A percentile compares a stretch with the other conserved stretches of the same genome.
Evolutionary conservation across 768 basidiomycete species (phyloP).

Genomic region (Tylopilus sp.): DNA sequence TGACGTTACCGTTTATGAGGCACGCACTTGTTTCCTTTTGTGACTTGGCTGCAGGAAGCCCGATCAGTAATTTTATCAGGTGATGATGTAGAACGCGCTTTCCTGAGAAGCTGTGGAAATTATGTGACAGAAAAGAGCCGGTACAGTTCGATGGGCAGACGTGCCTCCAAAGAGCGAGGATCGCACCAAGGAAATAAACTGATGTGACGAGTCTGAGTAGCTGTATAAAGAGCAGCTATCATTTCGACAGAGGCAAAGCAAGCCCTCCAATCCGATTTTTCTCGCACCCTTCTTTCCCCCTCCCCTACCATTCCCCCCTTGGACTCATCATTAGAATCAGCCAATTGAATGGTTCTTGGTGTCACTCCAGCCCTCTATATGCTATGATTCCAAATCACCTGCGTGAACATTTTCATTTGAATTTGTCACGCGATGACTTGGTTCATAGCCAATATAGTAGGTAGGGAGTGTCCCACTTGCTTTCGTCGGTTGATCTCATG

Average conservation of each 20-base stretch:
- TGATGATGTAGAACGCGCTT: conserved; percentile 10
- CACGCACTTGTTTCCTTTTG: conserved; percentile 22
- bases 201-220: neutral
- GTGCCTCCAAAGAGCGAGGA: conserved; percentile 8
- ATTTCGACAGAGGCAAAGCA: neutral
- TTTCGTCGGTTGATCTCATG: conserved; percentile 6
- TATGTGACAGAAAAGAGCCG: conserved; percentile 21
- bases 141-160: conserved; percentile 4
- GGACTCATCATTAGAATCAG: conserved; percentile 10
- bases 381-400: conserved; percentile 39
- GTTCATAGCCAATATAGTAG: conserved; percentile 63
- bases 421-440: conserved; percentile 36
- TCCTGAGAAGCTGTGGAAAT: conserved; percentile 12
- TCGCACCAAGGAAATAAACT: conserved; percentile 4
- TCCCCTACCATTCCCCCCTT: neutral
- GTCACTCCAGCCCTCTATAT: conserved; percentile 31
- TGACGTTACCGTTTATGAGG: conserved; percentile 18
- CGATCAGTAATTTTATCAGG: conserved; percentile 24
- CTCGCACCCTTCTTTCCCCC: conserved; percentile 19
- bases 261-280: conserved; percentile 12
- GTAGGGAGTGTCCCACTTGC: conserved; percentile 36
- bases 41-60: conserved; percentile 19
- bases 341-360: conserved; percentile 22
- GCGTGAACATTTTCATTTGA: conserved; percentile 33
- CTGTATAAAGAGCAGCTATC: conserved; percentile 20